These are phyloP conservation scores for Eucalyptus fibrosa DNA, from an alignment of 345 rosid genomes.

Conservation along the genomic window DNA sequence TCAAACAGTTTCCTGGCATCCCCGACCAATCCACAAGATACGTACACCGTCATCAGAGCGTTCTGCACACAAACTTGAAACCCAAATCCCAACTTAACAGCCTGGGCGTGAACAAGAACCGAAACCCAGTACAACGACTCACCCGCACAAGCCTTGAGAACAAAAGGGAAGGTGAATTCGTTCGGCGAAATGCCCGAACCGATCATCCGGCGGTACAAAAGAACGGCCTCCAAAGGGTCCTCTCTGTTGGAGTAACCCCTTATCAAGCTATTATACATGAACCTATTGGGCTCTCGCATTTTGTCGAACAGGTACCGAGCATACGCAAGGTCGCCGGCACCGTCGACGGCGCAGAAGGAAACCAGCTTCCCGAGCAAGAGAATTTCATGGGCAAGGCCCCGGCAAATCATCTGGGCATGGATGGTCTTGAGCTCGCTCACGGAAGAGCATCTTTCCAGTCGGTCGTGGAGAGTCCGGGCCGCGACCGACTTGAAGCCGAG, in stretches of 20 bases:
- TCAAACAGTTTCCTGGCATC: slow-evolving; percentile 20
- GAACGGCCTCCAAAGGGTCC: slow-evolving; percentile 5
- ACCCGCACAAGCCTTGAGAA: slow-evolving; percentile 15
- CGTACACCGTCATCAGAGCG: slow-evolving; percentile 1
- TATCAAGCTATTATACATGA: slow-evolving; percentile 8
- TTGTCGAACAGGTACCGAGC: slow-evolving; percentile 9
- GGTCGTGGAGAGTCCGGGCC: not conserved
- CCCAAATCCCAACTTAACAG: slow-evolving; percentile 7
- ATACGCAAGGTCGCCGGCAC: slow-evolving; percentile 11
- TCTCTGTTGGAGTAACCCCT: slow-evolving; percentile 8
- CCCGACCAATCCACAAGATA: not conserved
- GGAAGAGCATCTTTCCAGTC: slow-evolving; percentile 7
- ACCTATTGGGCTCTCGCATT: not conserved
- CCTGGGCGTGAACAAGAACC: slow-evolving; percentile 8
- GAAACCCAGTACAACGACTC: slow-evolving; percentile 1
- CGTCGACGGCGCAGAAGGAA: slow-evolving; percentile 10
- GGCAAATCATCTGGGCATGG: slow-evolving; percentile 14
- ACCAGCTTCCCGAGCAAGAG: slow-evolving; percentile 9
- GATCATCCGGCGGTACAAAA: slow-evolving; percentile 8
- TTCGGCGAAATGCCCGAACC: slow-evolving; percentile 11
- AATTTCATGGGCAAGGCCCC: not conserved
- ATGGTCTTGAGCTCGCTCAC: slow-evolving; percentile 14
- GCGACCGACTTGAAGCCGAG: not conserved
- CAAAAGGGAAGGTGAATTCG: slow-evolving; percentile 24
- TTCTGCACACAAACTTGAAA: slow-evolving; percentile 2